Base-by-base conservation (phyloP, 2,329 filamentous ascomycete species). In the Kalaharituber pfeilii region DNA sequence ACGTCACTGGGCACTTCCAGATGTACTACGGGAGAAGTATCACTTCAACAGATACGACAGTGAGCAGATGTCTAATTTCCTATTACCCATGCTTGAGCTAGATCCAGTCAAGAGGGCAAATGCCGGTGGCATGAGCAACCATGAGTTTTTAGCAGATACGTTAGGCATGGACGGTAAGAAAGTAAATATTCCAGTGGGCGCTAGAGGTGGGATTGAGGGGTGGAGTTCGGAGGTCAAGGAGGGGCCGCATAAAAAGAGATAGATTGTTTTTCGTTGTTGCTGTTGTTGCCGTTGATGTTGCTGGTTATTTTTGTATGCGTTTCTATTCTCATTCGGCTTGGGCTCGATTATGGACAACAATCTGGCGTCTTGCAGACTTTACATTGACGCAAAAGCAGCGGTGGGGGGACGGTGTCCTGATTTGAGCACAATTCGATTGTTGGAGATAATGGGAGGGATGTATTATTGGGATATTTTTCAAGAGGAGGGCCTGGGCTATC, bases 11-110 rank as follows among this genome's bases (percentile, higher is more conserved):
- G 87, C 88, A 0, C 73, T 98, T 5, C 80, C 88, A 0, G 89
- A 96, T 64, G 91, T 98, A 1, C 74, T 98, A 28, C 79, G 83
- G 57, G 91, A 98, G 69, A 98, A 98, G 67, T 98, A 98, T 66
- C 91, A 96, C 68, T 96, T 94, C 69, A 81, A 79, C 60, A 79
- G 84, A 11, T 79, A 94, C 51, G 87, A 95, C 62, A 80, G 78
- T 45, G 83, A 81, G 69, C 78, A 78, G 57, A 82, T 95, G 59
- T 75, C 81, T 15, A 83, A 85, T 26, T 95, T 98, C 69, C 69
- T 98, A 55, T 74, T 81, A 1, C 91, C 91, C 0, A 93, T 96
- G 86, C 73, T 98, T 36, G 86, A 95, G 68, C 72, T 98, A 24
- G 71, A 86, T 39, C 91, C 91, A 0, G 86, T 89, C 57, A 84